Conservation (phyloP, 2,329 filamentous ascomycete species). For the Cyclaneusma minus region DNA sequence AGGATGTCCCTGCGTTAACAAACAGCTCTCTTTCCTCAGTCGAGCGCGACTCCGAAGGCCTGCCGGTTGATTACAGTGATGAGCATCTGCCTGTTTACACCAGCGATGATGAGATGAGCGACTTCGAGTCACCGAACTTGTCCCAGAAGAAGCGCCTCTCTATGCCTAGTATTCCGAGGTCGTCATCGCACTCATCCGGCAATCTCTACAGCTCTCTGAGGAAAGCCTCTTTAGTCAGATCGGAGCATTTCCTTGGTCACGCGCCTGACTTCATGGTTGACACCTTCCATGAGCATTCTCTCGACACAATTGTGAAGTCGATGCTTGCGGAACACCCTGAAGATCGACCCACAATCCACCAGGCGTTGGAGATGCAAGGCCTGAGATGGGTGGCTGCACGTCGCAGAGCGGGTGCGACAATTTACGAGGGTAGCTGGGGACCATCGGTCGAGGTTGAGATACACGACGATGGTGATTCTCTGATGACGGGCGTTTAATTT, state of each 20-base stretch:
- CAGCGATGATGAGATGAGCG: conserved; percentile 23
- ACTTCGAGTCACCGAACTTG: conserved; percentile 22
- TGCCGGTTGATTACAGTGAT: conserved; percentile 33
- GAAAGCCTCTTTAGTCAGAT: too few species aligned
- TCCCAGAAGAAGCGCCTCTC: conserved; percentile 14
- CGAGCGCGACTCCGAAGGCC: conserved; percentile 58
- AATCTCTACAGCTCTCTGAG: conserved; percentile 24
- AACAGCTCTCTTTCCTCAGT: conserved; percentile 60
- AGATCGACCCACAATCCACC: conserved; percentile 56
- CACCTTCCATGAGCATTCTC: conserved; percentile 50
- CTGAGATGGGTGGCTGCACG: conserved; percentile 67
- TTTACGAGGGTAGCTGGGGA: conserved; percentile 94
- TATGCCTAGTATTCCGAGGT: conserved; percentile 12
- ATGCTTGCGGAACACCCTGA: conserved; percentile 71
- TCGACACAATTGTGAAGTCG: conserved; percentile 72
- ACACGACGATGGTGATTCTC: conserved; percentile 19
- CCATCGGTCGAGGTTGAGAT: conserved; percentile 44
- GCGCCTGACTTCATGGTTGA: conserved; percentile 88
- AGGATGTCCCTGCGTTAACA: conserved; percentile 75
- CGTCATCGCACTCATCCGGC: conserved; percentile 17
- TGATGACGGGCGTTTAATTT: conserved; percentile 20
- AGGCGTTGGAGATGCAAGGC: conserved; percentile 58
- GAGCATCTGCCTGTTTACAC: conserved; percentile 16
- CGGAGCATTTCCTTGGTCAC: conserved; percentile 47
- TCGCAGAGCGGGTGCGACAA: conserved; percentile 74